Evolutionary conservation across 2,329 filamentous ascomycete species (phyloP).

Genomic region (Teratosphaeria gauchensis): DNA sequence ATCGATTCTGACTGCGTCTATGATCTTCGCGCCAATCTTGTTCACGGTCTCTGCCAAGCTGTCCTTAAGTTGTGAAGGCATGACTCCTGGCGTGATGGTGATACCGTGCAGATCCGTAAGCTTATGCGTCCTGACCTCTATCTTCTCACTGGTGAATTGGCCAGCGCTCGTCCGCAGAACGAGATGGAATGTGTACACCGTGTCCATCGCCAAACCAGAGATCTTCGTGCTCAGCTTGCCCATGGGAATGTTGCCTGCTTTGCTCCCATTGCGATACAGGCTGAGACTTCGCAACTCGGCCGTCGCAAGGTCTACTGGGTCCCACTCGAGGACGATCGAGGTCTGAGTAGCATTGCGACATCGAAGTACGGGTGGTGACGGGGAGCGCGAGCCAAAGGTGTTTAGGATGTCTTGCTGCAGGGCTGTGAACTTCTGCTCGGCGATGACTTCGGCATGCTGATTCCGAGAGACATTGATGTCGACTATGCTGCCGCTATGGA

Average conservation of each 20-base stretch:
- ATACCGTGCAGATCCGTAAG: constrained; percentile 97
- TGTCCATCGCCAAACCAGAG: constrained; percentile 88
- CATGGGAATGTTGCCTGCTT: constrained; percentile 87
- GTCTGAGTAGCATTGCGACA: constrained; percentile 97
- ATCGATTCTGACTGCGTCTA: constrained; percentile 85
- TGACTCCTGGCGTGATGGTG: constrained; percentile 81
- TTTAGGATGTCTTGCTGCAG: constrained; percentile 85
- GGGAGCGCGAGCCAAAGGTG: constrained; percentile 74
- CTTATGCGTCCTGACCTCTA: constrained; percentile 86
- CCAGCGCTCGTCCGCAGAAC: constrained; percentile 85
- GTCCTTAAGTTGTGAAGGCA: constrained; percentile 65
- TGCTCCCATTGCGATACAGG: constrained; percentile 90
- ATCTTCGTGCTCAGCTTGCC: constrained; percentile 96
- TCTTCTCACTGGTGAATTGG: constrained; percentile 71
- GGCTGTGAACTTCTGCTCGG: constrained; percentile 65
- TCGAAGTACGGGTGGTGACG: constrained; percentile 66
- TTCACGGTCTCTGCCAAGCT: constrained; percentile 66
- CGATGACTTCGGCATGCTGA: constrained; percentile 61
- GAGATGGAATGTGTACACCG: constrained; percentile 89
- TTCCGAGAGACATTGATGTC: constrained; percentile 95
- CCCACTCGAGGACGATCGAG: constrained; percentile 97
- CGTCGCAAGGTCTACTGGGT: constrained; percentile 84
- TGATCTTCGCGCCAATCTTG: constrained; percentile 84
- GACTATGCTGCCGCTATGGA: constrained; percentile 91
- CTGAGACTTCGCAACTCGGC: constrained; percentile 82